Percentiles rank a stretch among this genome's conserved stretches.
phyloP scores from a whole-genome alignment of 257 asterid genomes.

The Paraleonurus japonicus region DNA sequence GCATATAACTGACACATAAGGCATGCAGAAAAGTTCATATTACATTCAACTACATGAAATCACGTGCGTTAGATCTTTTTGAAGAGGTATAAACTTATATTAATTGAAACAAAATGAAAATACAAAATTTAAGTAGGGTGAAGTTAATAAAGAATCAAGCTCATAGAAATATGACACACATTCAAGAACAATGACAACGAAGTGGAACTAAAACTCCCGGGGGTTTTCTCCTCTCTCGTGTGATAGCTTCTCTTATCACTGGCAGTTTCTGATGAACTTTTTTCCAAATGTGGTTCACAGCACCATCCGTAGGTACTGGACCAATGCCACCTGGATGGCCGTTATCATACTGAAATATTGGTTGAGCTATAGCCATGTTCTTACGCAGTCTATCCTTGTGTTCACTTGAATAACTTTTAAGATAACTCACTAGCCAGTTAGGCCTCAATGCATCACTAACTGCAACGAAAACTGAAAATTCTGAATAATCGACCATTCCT shows the following conservation, averaged over 20 bases:
- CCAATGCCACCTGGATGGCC: conserved; percentile 72
- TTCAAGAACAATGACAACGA: conserved; percentile 85
- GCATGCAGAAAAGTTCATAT: not conserved
- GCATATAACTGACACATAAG: not conserved
- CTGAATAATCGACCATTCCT: conserved; percentile 78
- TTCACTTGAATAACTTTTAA: conserved; percentile 49
- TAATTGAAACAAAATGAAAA: not conserved
- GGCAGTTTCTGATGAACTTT: conserved; percentile 83
- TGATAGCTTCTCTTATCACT: conserved; percentile 63
- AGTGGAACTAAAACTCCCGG: conserved; percentile 64
- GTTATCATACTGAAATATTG: conserved; percentile 62
- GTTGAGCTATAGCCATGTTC: conserved; percentile 62
- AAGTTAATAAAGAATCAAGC: conserved; percentile 6
- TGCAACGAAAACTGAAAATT: conserved; percentile 70
- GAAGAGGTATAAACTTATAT: conserved; percentile 14
- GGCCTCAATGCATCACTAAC: conserved; percentile 78
- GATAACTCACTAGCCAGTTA: conserved; percentile 73
- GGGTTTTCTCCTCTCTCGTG: conserved; percentile 85
- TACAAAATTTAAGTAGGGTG: not conserved
- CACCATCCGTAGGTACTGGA: conserved; percentile 58
- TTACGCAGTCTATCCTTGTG: conserved; percentile 58
- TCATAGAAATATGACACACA: not conserved
- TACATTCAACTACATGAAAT: conserved; percentile 14
- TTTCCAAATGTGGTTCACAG: conserved; percentile 82
- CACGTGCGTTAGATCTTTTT: not conserved